phyloP scores from a whole-genome alignment of 257 asterid species.

The Solanum boliviense region DNA sequence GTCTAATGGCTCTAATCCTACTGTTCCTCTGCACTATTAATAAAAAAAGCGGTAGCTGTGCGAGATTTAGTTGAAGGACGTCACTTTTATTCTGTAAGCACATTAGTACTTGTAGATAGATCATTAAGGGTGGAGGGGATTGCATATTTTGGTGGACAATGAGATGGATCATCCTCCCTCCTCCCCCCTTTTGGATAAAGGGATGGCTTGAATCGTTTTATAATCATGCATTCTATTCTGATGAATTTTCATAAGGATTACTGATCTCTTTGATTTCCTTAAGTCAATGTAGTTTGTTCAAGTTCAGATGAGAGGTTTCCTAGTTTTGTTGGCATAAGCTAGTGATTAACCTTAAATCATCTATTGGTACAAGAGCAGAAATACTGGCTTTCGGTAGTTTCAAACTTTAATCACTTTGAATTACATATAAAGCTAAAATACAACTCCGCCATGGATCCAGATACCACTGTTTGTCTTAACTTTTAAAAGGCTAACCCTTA shows the following conservation, averaged over 20 bases:
- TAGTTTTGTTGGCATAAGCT: background rate
- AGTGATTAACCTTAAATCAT: background rate
- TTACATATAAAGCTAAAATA: background rate
- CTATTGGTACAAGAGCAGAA: background rate
- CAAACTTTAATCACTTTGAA: background rate
- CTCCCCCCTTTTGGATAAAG: background rate
- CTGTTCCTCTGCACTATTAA: background rate
- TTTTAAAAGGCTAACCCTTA: background rate
- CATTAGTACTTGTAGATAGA: background rate
- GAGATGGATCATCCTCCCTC: background rate
- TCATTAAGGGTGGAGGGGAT: background rate
- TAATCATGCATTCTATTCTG: background rate
- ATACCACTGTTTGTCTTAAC: background rate
- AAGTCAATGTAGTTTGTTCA: background rate
- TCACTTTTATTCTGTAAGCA: background rate
- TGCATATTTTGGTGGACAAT: background rate
- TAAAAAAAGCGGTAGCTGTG: background rate
- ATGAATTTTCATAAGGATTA: background rate
- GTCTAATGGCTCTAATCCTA: background rate
- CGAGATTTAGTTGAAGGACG: background rate
- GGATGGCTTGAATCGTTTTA: background rate
- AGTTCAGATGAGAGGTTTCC: background rate
- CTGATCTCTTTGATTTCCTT: background rate
- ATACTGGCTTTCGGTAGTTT: background rate
- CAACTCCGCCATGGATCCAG: background rate